phyloP scores from a whole-genome alignment of 2,329 filamentous ascomycete species.

The Nannizziopsis arthrosporioides region DNA sequence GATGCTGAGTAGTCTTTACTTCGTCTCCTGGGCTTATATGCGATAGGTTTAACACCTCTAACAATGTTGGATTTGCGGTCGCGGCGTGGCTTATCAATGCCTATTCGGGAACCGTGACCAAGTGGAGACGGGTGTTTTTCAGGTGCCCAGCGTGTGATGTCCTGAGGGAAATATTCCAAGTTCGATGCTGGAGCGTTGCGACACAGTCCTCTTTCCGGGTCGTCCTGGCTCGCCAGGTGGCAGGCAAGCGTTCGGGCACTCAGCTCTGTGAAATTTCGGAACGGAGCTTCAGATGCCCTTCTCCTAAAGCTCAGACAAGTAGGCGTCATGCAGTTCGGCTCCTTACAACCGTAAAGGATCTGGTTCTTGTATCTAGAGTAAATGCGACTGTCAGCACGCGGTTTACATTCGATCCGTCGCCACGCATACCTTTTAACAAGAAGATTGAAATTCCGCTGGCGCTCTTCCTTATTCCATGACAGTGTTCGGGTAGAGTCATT shows the following conservation, averaged over 20 bases:
- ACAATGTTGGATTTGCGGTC: background rate
- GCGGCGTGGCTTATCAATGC: background rate
- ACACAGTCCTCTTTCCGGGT: slow-evolving; percentile 61
- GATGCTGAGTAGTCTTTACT: background rate
- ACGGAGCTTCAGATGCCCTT: slow-evolving; percentile 54
- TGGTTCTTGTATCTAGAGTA: slow-evolving; percentile 59
- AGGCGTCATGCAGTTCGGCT: slow-evolving; percentile 55
- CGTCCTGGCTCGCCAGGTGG: slow-evolving; percentile 67
- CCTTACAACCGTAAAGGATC: slow-evolving; percentile 68
- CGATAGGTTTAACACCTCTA: background rate
- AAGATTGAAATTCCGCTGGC: slow-evolving; percentile 41
- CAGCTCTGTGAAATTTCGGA: slow-evolving; percentile 66
- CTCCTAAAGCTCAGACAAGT: slow-evolving; percentile 73
- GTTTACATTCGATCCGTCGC: too few relatives aligned
- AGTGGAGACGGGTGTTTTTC: background rate
- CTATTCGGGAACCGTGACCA: background rate
- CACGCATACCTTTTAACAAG: slow-evolving; percentile 52
- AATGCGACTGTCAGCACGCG: slow-evolving; percentile 10
- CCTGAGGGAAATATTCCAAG: slow-evolving; percentile 7
- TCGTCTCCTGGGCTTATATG: background rate
- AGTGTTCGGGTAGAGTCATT: slow-evolving; percentile 29
- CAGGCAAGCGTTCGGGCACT: slow-evolving; percentile 73
- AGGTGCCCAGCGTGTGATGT: background rate
- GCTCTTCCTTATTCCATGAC: slow-evolving; percentile 30
- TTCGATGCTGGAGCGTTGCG: slow-evolving; percentile 28